These are phyloP conservation scores for Anisodus acutangulus DNA, from an alignment of 257 asterid genomes.

Conservation along the genomic window DNA sequence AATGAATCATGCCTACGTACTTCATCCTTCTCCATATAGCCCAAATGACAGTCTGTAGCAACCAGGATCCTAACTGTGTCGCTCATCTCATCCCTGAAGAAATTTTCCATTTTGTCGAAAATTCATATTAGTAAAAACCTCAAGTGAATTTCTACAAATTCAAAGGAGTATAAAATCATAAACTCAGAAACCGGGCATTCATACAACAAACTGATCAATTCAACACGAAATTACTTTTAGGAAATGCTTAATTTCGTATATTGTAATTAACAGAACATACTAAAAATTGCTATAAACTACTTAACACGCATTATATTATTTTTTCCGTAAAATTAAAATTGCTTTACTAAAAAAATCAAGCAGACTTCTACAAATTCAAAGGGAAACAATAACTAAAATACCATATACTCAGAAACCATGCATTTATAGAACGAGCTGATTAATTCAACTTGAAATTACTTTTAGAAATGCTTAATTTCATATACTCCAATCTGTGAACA, in stretches of 20 bases:
- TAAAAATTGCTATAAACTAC: neutral
- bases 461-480: neutral
- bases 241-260: neutral
- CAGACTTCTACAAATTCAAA: too few relatives aligned
- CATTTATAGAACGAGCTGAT: neutral
- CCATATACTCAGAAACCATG: neutral
- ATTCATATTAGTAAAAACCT: neutral
- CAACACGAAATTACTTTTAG: neutral
- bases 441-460: neutral
- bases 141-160: neutral
- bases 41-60: slow-evolving; percentile 98
- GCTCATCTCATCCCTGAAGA: slow-evolving; percentile 59
- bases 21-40: slow-evolving; percentile 99
- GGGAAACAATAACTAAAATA: neutral
- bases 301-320: too few relatives aligned
- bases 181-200: too few relatives aligned
- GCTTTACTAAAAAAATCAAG: neutral
- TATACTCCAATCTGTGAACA: neutral
- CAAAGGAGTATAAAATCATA: neutral
- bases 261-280: neutral
- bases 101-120: neutral
- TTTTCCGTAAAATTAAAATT: too few relatives aligned
- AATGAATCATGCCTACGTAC: slow-evolving; percentile 92
- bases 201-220: neutral
- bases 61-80: slow-evolving; percentile 73